Base-by-base conservation (phyloP, 169 alveolate genomes). In the Plasmodium cynomolgi region DNA sequence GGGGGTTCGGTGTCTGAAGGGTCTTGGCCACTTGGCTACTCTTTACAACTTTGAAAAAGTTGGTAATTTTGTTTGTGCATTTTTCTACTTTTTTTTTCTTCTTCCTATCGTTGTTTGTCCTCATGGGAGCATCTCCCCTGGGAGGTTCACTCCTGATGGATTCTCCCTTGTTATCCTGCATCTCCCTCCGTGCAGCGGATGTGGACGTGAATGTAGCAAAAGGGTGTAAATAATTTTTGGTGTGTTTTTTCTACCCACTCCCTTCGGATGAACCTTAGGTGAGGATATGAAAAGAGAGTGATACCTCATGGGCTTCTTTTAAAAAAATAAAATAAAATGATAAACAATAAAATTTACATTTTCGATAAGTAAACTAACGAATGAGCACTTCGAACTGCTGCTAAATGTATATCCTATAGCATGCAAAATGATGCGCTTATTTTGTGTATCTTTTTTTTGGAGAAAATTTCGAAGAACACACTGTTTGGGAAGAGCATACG, bases 31-130 rank as follows among this genome's bases (percentile, higher is more conserved):
- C 62, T 50, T 47, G n/a, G 62, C 68, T 23, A 75, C 71, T 44
- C 62, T 85, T 85, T 34, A 54, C 72, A 29, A 77, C 26, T 75
- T 75, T 85, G 41, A 85, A 85, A 23, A 85, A 85, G 31, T 85
- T 54, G 58, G 93, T 85, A 74, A 85, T 85, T 85, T 85, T 85
- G 20, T 71, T 85, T 47, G 72, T 74, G 77, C 39, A 50, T 37
- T 54, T 84, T 84, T 41, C 39, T 15, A 41, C 77, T 71, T 84
- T 84, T 73, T 41, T 20, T 84, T 84, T 73, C 41, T 58, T 56
- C 72, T 26, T 34, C 71, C 29, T 83, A 31, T 84, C 92, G 33
- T 74, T 34, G 73, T 56, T 54, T 56, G 47, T 74, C 79, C 33
- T 85, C 41, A n/a, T 56, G 75, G 75, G 75, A 6, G 2, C 15